Evolutionary conservation across 495 filamentous ascomycete species (phyloP).

Genomic region (Hypomontagnella submonticulosa): DNA sequence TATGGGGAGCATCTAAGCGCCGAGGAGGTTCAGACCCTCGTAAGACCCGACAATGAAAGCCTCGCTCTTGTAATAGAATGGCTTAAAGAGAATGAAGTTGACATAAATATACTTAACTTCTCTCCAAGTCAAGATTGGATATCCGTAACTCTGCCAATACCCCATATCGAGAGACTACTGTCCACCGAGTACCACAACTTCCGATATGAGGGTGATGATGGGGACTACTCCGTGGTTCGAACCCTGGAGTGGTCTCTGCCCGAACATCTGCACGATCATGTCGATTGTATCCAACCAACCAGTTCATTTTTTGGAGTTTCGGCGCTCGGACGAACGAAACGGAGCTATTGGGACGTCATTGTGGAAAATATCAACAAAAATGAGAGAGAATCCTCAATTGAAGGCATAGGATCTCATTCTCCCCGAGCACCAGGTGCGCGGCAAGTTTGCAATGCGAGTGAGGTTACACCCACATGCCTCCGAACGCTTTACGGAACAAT

Average conservation of each 20-base stretch:
- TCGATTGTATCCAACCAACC: constrained; percentile 1
- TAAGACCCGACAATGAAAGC: neutral
- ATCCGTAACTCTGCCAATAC: neutral
- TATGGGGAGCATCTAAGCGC: neutral
- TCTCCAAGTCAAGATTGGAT: neutral
- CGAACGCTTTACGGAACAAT: neutral
- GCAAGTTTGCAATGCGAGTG: too few relatives aligned
- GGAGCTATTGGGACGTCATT: neutral
- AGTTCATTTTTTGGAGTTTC: neutral
- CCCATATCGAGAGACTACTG: neutral
- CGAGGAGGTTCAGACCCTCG: too few relatives aligned
- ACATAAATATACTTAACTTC: neutral
- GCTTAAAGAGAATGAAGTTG: neutral
- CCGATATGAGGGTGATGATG: neutral
- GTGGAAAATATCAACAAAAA: neutral
- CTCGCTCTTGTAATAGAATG: neutral
- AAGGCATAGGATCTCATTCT: too few relatives aligned
- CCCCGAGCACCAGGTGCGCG: too few relatives aligned
- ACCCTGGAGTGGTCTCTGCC: neutral
- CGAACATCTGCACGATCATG: neutral
- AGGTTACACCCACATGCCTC: neutral
- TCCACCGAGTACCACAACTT: neutral
- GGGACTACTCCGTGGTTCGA: neutral
- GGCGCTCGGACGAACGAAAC: neutral
- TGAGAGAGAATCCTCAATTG: too few relatives aligned